Conservation (phyloP, 257 asterid species). For the Gentiana straminea region DNA sequence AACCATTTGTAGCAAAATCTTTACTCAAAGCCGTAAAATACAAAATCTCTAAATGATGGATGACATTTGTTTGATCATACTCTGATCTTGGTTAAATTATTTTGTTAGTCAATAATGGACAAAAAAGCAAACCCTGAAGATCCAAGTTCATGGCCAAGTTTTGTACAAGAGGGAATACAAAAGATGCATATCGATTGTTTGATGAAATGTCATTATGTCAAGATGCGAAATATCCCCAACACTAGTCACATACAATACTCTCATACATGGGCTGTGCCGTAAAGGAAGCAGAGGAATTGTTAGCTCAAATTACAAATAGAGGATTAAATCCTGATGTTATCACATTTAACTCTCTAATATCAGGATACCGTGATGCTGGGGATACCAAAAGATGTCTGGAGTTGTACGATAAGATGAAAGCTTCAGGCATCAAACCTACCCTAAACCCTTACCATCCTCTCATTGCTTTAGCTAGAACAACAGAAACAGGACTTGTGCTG, state of each 20-base stretch:
- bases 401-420: conserved; percentile 50
- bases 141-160: conserved; percentile 85
- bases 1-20: no score
- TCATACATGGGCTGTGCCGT: conserved; percentile 50
- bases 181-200: conserved; percentile 30
- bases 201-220: conserved; percentile 57
- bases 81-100: not conserved
- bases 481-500: conserved; percentile 23
- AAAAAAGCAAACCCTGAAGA: conserved; percentile 64
- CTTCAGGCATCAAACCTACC: conserved; percentile 50
- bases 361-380: conserved; percentile 42
- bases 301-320: conserved; percentile 23
- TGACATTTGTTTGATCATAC: not conserved
- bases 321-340: conserved; percentile 59
- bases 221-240: conserved; percentile 32
- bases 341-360: conserved; percentile 61
- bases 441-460: conserved; percentile 56
- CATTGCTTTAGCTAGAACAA: conserved; percentile 32
- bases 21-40: no score
- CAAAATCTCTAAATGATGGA: no score
- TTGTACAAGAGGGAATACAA: conserved; percentile 41
- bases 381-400: conserved; percentile 40
- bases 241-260: conserved; percentile 58
- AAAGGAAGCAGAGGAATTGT: conserved; percentile 74
- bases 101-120: conserved; percentile 59